phyloP scores from a whole-genome alignment of 2,329 filamentous ascomycete genomes.

The Colletotrichum graminicola region DNA sequence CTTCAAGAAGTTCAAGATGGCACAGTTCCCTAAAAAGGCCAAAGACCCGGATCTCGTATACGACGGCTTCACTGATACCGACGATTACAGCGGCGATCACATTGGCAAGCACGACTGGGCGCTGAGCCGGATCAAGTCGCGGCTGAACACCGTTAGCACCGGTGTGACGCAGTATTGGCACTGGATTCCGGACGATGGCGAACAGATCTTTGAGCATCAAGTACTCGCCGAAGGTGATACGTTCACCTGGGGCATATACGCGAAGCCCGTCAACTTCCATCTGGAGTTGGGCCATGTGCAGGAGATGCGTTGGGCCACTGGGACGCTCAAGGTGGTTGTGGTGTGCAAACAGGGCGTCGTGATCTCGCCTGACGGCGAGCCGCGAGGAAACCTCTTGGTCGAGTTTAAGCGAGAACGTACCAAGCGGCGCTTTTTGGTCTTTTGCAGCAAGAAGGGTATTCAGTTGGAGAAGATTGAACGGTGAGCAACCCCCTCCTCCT shows the following conservation, averaged over 20 bases:
- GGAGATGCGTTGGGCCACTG: slow-evolving; percentile 59
- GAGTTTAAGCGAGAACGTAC: slow-evolving; percentile 66
- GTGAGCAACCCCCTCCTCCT: slow-evolving; percentile 51
- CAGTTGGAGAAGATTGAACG: slow-evolving; percentile 53
- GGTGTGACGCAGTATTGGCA: slow-evolving; percentile 69
- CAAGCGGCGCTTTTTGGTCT: slow-evolving; percentile 64
- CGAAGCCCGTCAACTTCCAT: slow-evolving; percentile 64
- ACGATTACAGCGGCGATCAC: slow-evolving; percentile 61
- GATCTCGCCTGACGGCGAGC: slow-evolving; percentile 49
- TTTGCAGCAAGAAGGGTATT: slow-evolving; percentile 59
- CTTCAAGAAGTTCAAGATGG: slow-evolving; percentile 27
- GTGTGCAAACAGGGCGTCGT: slow-evolving; percentile 50
- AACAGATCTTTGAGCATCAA: slow-evolving; percentile 64
- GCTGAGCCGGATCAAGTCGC: slow-evolving; percentile 65
- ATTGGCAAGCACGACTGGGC: slow-evolving; percentile 64
- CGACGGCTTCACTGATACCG: slow-evolving; percentile 64
- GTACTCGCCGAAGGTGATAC: slow-evolving; percentile 61
- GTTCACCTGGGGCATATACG: slow-evolving; percentile 62
- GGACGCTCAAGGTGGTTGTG: slow-evolving; percentile 57
- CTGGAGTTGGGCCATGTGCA: slow-evolving; percentile 60
- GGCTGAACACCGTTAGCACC: slow-evolving; percentile 58
- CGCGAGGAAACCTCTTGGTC: slow-evolving; percentile 62
- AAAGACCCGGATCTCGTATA: slow-evolving; percentile 56
- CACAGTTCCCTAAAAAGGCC: neutral
- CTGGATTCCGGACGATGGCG: slow-evolving; percentile 56